A percentile compares a stretch with the other conserved stretches of the same genome.
These are phyloP conservation scores for Ceratocystis destructans DNA, from an alignment of 2,329 filamentous ascomycete genomes.

Conservation along the genomic window DNA sequence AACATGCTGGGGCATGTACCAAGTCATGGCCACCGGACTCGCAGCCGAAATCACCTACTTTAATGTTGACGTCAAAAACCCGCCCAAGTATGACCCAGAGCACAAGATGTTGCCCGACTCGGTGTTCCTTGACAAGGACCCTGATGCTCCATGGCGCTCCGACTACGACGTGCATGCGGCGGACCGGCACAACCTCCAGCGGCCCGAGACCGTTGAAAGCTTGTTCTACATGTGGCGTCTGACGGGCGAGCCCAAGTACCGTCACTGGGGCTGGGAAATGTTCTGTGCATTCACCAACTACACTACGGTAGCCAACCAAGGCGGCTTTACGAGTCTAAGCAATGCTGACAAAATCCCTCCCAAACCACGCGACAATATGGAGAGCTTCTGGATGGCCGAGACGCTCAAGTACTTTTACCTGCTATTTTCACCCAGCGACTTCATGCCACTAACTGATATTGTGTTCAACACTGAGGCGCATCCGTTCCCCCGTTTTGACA, in stretches of 20 bases:
- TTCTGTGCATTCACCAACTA: constrained; percentile 83
- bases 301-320: constrained; percentile 62
- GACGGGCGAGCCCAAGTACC: constrained; percentile 75
- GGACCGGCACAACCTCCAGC: constrained; percentile 87
- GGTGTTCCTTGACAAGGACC: constrained; percentile 12
- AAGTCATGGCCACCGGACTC: constrained; percentile 76
- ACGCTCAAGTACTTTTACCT: constrained; percentile 97
- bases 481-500: constrained; percentile 72
- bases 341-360: constrained; percentile 64
- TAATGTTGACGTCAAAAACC: constrained; percentile 41
- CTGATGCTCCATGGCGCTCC: constrained; percentile 49
- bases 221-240: constrained; percentile 99
- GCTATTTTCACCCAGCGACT: constrained; percentile 70
- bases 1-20: constrained; percentile 97
- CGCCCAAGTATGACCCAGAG: constrained; percentile 24
- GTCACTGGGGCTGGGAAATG: constrained; percentile 98
- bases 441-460: constrained; percentile 72
- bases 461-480: constrained; percentile 97
- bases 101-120: constrained; percentile 20
- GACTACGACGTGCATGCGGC: constrained; percentile 68
- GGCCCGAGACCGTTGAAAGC: constrained; percentile 92
- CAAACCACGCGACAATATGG: constrained; percentile 74
- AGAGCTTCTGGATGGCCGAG: constrained; percentile 97
- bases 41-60: constrained; percentile 93
- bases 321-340: constrained; percentile 68